These are phyloP conservation scores for Cordyceps pruinosa DNA, from an alignment of 2,329 filamentous ascomycete genomes.

Conservation along the genomic window DNA sequence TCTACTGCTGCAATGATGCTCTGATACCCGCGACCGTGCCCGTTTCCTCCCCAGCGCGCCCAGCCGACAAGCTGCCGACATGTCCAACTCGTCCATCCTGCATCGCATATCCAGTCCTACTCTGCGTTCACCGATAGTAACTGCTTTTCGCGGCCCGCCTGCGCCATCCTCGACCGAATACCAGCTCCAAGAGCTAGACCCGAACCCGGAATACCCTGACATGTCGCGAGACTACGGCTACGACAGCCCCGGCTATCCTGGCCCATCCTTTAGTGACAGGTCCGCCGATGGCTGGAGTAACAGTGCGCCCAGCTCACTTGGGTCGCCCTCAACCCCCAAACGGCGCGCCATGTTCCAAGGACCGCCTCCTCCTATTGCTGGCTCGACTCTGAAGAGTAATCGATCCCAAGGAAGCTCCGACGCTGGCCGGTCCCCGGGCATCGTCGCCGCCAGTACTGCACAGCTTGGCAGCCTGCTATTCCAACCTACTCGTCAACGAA, in stretches of 20 bases:
- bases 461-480: slow-evolving; percentile 31
- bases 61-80: neutral
- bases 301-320: slow-evolving; percentile 21
- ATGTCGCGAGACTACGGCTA: slow-evolving; percentile 7
- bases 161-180: slow-evolving; percentile 27
- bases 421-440: slow-evolving; percentile 15
- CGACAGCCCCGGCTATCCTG: neutral
- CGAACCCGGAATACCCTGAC: slow-evolving; percentile 22
- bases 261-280: slow-evolving; percentile 15
- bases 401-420: slow-evolving; percentile 13
- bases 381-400: slow-evolving; percentile 31
- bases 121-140: slow-evolving; percentile 21
- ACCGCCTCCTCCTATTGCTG: slow-evolving; percentile 45
- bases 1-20: neutral
- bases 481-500: slow-evolving; percentile 24
- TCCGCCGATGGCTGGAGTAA: slow-evolving; percentile 17
- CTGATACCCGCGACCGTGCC: neutral
- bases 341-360: slow-evolving; percentile 36
- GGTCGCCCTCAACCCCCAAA: slow-evolving; percentile 27
- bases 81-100: slow-evolving; percentile 11
- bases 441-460: slow-evolving; percentile 18
- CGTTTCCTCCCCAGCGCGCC: neutral
- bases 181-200: slow-evolving; percentile 33
- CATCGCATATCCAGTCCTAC: slow-evolving; percentile 13
- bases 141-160: slow-evolving; percentile 20